A percentile compares a stretch with the other conserved stretches of the same genome.
Conservation (phyloP, 768 basidiomycete genomes). For the Lactifluus hygrophoroides region DNA sequence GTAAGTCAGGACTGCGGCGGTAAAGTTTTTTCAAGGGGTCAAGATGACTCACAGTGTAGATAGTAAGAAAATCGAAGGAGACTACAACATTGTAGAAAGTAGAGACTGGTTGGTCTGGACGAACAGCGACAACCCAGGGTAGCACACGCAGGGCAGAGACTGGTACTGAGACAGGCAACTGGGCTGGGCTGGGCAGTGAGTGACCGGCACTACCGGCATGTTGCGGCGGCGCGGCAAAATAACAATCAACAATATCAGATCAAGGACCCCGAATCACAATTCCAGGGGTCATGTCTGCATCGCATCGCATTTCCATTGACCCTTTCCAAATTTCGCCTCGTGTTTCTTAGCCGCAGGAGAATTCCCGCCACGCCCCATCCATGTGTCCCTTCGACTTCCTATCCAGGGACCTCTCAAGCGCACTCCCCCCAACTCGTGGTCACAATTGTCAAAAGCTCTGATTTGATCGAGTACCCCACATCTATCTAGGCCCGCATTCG, state of each 20-base stretch:
- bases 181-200: background rate
- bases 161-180: background rate
- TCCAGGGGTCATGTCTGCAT: too few relatives aligned
- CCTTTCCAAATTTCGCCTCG: background rate
- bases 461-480: slow-evolving; percentile 43
- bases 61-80: background rate
- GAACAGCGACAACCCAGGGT: background rate
- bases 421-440: background rate
- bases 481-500: slow-evolving; percentile 49
- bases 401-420: background rate
- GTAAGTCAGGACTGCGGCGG: background rate
- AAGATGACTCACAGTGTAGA: slow-evolving; percentile 12
- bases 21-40: background rate
- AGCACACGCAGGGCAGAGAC: too few relatives aligned
- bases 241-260: too few relatives aligned
- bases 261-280: background rate
- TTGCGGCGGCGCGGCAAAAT: too few relatives aligned
- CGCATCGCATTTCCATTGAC: background rate
- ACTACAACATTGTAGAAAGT: slow-evolving; percentile 13
- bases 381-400: background rate
- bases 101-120: too few relatives aligned
- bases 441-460: slow-evolving; percentile 24
- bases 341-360: background rate
- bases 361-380: background rate
- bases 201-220: too few relatives aligned